phyloP scores from a whole-genome alignment of 2,329 filamentous ascomycete genomes.

The Diplodia seriata region DNA sequence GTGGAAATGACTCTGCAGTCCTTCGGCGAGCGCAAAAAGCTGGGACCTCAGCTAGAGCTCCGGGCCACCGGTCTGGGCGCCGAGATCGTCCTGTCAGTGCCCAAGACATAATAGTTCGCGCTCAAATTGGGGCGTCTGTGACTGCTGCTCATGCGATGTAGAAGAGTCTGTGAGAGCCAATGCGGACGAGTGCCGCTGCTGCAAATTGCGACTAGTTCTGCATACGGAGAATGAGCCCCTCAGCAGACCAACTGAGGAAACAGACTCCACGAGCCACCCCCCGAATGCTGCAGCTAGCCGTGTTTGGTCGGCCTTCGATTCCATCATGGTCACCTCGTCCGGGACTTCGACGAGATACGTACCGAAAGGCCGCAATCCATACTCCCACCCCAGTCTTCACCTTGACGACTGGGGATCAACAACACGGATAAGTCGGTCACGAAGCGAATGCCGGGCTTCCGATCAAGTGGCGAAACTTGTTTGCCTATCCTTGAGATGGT shows the following conservation, averaged over 20 bases:
- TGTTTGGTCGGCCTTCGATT: neutral
- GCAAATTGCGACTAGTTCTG: neutral
- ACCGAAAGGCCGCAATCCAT: neutral
- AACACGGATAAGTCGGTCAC: neutral
- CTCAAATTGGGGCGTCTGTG: slow-evolving; percentile 12
- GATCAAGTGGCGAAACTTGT: neutral
- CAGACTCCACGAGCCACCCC: neutral
- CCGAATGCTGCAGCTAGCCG: neutral
- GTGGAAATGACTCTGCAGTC: slow-evolving; percentile 13
- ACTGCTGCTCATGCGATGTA: neutral
- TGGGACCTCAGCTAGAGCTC: neutral
- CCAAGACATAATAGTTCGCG: slow-evolving; percentile 24
- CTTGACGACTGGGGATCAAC: neutral
- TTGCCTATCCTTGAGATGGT: neutral
- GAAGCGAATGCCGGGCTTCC: neutral
- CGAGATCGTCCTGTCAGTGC: slow-evolving; percentile 21
- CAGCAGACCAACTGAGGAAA: neutral
- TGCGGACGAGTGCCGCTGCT: neutral
- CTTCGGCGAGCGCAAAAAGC: neutral
- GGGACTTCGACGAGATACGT: neutral
- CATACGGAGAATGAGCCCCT: no score
- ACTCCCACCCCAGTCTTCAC: neutral
- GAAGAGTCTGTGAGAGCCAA: neutral
- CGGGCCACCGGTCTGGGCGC: slow-evolving; percentile 10
- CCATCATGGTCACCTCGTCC: neutral